A percentile compares a stretch with the other conserved stretches of the same genome.
These are phyloP conservation scores for Lipomyces yamadae DNA, from an alignment of 805 yeast species.

Conservation along the genomic window DNA sequence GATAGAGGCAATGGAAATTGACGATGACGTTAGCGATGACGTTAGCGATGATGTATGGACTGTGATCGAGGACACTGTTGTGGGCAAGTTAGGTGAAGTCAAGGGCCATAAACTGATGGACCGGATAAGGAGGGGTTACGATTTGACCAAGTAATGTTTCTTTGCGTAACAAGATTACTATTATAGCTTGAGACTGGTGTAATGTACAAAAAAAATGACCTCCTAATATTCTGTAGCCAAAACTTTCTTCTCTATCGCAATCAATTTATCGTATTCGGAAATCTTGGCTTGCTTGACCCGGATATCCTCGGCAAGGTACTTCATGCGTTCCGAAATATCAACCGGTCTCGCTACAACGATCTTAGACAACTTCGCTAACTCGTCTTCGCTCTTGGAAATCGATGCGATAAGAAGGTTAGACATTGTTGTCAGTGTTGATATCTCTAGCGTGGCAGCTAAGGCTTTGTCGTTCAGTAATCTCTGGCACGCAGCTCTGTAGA, in stretches of 20 bases:
- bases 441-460: constrained; percentile 65
- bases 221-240: constrained; percentile 24
- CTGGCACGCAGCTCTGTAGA: constrained; percentile 78
- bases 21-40: constrained; percentile 9
- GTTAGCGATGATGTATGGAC: constrained; percentile 24
- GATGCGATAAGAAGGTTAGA: constrained; percentile 64
- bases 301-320: constrained; percentile 71
- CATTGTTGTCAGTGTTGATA: constrained; percentile 59
- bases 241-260: constrained; percentile 39
- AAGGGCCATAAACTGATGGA: constrained; percentile 19
- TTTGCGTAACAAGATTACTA: background rate
- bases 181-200: background rate
- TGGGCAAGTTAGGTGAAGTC: constrained; percentile 18
- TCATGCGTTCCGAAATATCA: constrained; percentile 64
- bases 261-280: constrained; percentile 51
- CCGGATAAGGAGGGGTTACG: constrained; percentile 26
- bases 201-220: background rate
- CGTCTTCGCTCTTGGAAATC: constrained; percentile 71
- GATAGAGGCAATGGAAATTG: constrained; percentile 5
- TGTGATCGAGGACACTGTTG: constrained; percentile 14
- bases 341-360: constrained; percentile 45
- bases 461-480: constrained; percentile 63
- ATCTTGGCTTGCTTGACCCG: constrained; percentile 61
- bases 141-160: constrained; percentile 6
- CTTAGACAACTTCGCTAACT: constrained; percentile 51